These are phyloP conservation scores for Skeletonema tropicum DNA, from an alignment of 108 stramenopile species.

Conservation along the genomic window DNA sequence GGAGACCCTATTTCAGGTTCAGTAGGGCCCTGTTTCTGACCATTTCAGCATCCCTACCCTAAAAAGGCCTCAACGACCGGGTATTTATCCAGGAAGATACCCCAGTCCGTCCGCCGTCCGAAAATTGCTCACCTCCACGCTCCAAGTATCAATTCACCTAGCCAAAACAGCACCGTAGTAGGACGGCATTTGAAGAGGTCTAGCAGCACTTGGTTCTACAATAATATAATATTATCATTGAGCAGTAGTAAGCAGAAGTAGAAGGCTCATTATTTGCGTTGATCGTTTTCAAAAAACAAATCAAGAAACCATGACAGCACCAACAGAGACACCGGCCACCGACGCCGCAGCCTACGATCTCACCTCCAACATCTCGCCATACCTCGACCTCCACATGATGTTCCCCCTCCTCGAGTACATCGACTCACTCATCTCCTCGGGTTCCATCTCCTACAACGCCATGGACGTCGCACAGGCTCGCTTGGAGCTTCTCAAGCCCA, in stretches of 20 bases:
- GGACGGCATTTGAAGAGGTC: not conserved
- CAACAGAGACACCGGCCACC: conserved; percentile 17
- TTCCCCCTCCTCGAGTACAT: conserved; percentile 93
- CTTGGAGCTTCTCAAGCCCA: conserved; percentile 76
- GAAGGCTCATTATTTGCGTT: not conserved
- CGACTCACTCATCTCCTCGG: conserved; percentile 70
- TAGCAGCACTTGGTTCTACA: not conserved
- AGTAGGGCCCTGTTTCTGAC: no score
- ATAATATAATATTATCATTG: not conserved
- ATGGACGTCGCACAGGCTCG: conserved; percentile 83
- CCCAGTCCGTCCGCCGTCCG: not conserved
- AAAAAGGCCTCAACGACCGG: no score
- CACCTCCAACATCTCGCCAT: conserved; percentile 84
- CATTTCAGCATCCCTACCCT: no score
- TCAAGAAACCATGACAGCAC: conserved; percentile 13
- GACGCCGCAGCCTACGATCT: conserved; percentile 70
- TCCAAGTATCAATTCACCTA: no score
- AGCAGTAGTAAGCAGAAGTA: not conserved
- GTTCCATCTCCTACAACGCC: conserved; percentile 61
- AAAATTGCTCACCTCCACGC: not conserved
- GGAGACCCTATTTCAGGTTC: no score
- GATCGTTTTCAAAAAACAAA: not conserved
- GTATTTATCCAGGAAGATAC: not conserved
- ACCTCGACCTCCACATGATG: conserved; percentile 96
- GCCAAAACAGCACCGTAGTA: no score